Conservation (phyloP, 1,284 basidiomycete species). For the Pseudozyma sp. region DNA sequence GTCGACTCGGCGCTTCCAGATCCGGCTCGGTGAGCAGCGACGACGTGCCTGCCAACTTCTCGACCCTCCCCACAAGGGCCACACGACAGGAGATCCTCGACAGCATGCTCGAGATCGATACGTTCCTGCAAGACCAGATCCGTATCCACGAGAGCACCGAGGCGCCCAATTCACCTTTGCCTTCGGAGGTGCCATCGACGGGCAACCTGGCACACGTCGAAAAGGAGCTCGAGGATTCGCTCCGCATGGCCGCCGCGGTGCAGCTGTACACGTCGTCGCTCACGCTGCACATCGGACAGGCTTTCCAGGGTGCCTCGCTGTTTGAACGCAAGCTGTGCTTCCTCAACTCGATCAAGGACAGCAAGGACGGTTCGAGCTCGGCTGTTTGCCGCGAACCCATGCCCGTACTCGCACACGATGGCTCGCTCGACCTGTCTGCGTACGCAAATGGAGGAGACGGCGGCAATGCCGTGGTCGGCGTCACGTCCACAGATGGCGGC, state of each 20-base stretch:
- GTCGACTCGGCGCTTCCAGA: conserved; percentile 33
- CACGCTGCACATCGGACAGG: conserved; percentile 63
- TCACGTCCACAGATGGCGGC: conserved; percentile 16
- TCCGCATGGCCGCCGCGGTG: conserved; percentile 54
- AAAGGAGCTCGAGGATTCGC: conserved; percentile 56
- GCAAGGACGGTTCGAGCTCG: conserved; percentile 32
- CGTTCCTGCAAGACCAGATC: conserved; percentile 58
- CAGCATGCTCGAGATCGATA: conserved; percentile 62
- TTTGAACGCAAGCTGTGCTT: conserved; percentile 66
- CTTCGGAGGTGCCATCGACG: conserved; percentile 32
- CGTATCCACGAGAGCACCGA: conserved; percentile 36
- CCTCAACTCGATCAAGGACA: conserved; percentile 60
- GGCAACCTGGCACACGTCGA: conserved; percentile 43
- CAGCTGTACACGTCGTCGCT: conserved; percentile 63
- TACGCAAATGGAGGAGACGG: conserved; percentile 15
- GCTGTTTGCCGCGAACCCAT: conserved; percentile 58
- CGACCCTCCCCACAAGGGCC: conserved; percentile 45
- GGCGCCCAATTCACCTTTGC: conserved; percentile 30
- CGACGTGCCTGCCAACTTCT: conserved; percentile 38
- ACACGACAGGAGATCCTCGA: conserved; percentile 55
- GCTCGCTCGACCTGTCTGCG: conserved; percentile 15
- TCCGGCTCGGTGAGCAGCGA: conserved; percentile 38
- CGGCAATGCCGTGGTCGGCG: conserved; percentile 6
- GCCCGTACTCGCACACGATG: conserved; percentile 40
- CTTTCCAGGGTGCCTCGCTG: conserved; percentile 62